phyloP scores from a whole-genome alignment of 169 alveolate genomes.

The Theileria parva region DNA sequence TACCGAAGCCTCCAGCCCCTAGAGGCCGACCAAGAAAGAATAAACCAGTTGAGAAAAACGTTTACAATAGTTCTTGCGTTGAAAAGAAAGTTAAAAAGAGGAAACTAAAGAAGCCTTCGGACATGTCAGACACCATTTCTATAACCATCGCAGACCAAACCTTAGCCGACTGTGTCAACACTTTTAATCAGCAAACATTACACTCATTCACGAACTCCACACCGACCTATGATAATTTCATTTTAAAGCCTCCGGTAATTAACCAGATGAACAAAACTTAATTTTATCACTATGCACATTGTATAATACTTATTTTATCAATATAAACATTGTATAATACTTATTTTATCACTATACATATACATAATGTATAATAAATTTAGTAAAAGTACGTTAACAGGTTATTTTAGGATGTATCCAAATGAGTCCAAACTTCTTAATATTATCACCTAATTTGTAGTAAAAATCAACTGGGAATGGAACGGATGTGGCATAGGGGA shows the following conservation, averaged over 20 bases:
- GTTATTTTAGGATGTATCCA: constrained; percentile 13
- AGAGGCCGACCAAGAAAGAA: neutral
- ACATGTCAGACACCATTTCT: neutral
- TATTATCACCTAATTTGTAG: neutral
- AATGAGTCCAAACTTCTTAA: constrained; percentile 1
- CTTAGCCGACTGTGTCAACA: constrained; percentile 15
- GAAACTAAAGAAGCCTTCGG: constrained; percentile 6
- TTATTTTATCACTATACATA: neutral
- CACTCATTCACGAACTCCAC: constrained; percentile 4
- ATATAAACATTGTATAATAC: neutral
- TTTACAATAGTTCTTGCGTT: neutral
- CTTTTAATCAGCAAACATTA: neutral
- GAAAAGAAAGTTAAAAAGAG: neutral
- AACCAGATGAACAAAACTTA: neutral
- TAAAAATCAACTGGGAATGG: constrained; percentile 4
- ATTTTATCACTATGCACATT: neutral
- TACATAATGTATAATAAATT: neutral
- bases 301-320: neutral
- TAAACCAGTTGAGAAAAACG: neutral
- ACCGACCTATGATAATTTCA: constrained; percentile 8
- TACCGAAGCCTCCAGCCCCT: neutral
- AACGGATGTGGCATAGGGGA: constrained; percentile 9
- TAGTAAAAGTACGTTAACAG: neutral
- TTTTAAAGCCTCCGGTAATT: constrained; percentile 4
- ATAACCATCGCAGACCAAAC: neutral